phyloP scores from a whole-genome alignment of 2,329 filamentous ascomycete genomes.

The Fusarium scirpi region DNA sequence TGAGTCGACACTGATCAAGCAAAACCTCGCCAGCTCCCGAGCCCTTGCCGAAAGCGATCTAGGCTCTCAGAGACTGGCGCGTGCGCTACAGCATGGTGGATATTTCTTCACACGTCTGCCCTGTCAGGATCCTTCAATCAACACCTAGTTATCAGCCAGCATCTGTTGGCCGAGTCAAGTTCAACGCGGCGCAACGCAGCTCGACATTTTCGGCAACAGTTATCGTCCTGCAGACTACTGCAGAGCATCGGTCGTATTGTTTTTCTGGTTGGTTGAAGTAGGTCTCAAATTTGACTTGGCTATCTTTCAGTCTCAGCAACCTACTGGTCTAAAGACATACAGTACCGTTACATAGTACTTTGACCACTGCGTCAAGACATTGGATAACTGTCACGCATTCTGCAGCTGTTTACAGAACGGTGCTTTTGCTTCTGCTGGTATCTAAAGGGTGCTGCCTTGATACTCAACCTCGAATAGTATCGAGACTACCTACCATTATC shows the following conservation, averaged over 20 bases:
- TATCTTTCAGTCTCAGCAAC: slow-evolving; percentile 21
- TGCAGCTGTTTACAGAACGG: slow-evolving; percentile 22
- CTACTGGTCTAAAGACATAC: neutral
- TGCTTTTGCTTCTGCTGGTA: slow-evolving; percentile 15
- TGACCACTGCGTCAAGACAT: slow-evolving; percentile 30
- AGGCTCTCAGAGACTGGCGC: slow-evolving; percentile 42
- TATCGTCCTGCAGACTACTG: slow-evolving; percentile 41
- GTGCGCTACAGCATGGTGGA: slow-evolving; percentile 45
- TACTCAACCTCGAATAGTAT: slow-evolving; percentile 18
- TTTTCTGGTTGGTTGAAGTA: slow-evolving; percentile 27
- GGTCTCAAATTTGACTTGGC: slow-evolving; percentile 32
- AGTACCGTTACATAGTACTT: slow-evolving; percentile 20
- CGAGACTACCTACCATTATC: slow-evolving; percentile 13
- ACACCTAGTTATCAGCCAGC: slow-evolving; percentile 42
- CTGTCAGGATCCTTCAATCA: slow-evolving; percentile 47
- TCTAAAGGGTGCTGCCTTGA: slow-evolving; percentile 12
- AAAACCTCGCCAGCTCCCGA: slow-evolving; percentile 45
- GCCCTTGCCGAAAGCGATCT: slow-evolving; percentile 44
- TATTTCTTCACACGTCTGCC: slow-evolving; percentile 38
- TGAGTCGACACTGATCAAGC: slow-evolving; percentile 44
- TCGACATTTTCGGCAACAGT: slow-evolving; percentile 49
- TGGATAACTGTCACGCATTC: slow-evolving; percentile 21
- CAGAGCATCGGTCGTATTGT: slow-evolving; percentile 38
- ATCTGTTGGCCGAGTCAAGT: slow-evolving; percentile 45
- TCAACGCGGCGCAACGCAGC: slow-evolving; percentile 47